These are phyloP conservation scores for Dothiorella sarmentorum DNA, from an alignment of 2,329 filamentous ascomycete species.

Conservation along the genomic window DNA sequence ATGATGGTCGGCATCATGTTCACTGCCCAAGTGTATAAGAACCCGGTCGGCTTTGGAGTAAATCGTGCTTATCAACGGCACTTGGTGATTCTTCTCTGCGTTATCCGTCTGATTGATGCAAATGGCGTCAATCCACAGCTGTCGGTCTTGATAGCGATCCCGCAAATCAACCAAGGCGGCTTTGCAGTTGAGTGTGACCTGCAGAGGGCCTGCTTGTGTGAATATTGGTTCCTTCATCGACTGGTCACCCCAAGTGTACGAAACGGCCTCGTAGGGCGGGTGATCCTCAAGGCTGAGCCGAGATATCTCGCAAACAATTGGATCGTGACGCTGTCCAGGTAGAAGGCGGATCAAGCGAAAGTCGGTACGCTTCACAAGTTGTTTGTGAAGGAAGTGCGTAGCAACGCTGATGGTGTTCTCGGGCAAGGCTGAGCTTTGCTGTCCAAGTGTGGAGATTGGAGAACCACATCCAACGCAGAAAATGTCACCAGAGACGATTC, in stretches of 20 bases:
- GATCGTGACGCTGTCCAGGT: neutral
- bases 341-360: neutral
- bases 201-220: neutral
- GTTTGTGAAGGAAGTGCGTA: neutral
- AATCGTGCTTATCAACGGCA: neutral
- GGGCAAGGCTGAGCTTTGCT: too few species aligned
- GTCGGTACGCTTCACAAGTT: neutral
- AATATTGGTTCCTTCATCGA: neutral
- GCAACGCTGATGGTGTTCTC: too few species aligned
- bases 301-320: neutral
- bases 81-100: neutral
- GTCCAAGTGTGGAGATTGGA: neutral
- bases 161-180: neutral
- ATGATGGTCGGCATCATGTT: neutral
- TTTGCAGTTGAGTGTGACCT: neutral
- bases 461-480: neutral
- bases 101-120: conserved; percentile 5
- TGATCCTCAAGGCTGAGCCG: neutral
- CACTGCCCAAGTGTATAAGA: conserved; percentile 22
- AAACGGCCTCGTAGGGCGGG: conserved; percentile 19
- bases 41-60: conserved; percentile 13
- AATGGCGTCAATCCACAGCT: conserved; percentile 8
- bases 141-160: neutral
- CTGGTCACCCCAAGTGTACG: conserved; percentile 21
- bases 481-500: neutral